Base-by-base conservation (phyloP, 306 rosid species). In the Erythrophleum fordii region DNA sequence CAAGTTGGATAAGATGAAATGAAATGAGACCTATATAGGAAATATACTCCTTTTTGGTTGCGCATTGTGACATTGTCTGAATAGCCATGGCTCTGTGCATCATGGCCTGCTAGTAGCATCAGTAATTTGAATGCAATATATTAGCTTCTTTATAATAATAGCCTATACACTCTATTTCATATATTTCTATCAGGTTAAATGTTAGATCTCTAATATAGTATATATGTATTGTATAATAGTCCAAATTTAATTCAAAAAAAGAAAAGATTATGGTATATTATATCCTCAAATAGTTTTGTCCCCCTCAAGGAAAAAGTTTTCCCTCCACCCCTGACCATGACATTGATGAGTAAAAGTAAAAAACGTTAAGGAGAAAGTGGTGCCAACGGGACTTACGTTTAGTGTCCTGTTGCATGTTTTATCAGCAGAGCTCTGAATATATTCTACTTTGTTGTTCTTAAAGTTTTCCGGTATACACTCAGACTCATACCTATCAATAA, bases 401-500 rank as follows among this genome's bases (percentile, higher is more conserved):
- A 95, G 69, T 11, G 1, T 51, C 83, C 91, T 83, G 31, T 1
- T 69, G 88, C 99, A 95, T 20, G 46, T 13, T 79, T 90, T 93
- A 65, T 61, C 37, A 6, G 2, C 86, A 44, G 76, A 0, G 80
- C 87, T 69, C 80, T 91, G 94, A 64, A 95, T 93, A 87, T 55
- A 95, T 70, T 74, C 72, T 65, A 93, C 92, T 81, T 69, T 89
- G 82, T 84, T 61, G 69, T 25, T 71, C 77, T 71, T 80, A 60
- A 78, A 75, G 11, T 44, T 29, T 11, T 0, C 0, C 0, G 99
- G 99, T 75, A 91, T 79, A 42, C 99, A 95, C 0, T 16, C 90
- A 0, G 86, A 75, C 39, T 95, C 99, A 62, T 95, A 95, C 69
- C 91, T 89, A 61, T 95, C 88, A 48, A 95, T 72, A 82, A 95